Conservation (phyloP, 2,329 filamentous ascomycete species). For the Xylaria sp. region DNA sequence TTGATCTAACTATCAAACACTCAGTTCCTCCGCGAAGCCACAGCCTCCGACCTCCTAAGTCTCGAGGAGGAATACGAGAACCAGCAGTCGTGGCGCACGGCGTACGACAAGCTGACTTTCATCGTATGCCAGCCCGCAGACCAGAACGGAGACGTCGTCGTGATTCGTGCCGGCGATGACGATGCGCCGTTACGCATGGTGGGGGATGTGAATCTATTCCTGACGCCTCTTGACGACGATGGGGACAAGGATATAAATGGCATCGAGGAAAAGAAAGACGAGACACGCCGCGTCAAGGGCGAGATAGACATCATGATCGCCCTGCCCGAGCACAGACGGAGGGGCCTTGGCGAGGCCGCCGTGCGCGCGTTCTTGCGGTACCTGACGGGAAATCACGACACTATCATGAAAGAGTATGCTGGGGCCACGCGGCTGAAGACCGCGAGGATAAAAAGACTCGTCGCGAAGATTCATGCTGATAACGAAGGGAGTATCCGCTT, state of each 20-base stretch:
- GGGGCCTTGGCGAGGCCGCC: constrained; percentile 53
- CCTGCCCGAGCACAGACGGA: constrained; percentile 37
- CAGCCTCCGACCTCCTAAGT: constrained; percentile 85
- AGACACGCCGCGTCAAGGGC: constrained; percentile 44
- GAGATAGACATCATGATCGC: constrained; percentile 52
- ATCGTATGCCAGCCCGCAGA: constrained; percentile 69
- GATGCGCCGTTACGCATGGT: constrained; percentile 71
- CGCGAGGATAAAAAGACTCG: constrained; percentile 58
- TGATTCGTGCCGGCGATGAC: constrained; percentile 53
- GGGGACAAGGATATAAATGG: constrained; percentile 30
- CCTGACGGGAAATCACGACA: constrained; percentile 62
- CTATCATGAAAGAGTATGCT: constrained; percentile 68
- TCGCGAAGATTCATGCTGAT: constrained; percentile 67
- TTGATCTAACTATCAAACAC: not conserved
- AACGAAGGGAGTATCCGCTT: constrained; percentile 64
- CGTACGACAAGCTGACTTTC: constrained; percentile 90
- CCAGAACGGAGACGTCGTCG: not conserved
- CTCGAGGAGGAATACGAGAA: constrained; percentile 88
- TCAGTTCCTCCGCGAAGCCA: constrained; percentile 81
- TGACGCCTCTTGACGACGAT: constrained; percentile 66
- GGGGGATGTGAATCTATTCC: constrained; percentile 84
- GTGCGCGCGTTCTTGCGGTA: constrained; percentile 77
- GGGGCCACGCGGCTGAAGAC: not conserved
- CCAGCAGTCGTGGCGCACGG: constrained; percentile 85
- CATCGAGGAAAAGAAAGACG: constrained; percentile 14